Percentiles rank a stretch among this genome's conserved stretches.
Evolutionary conservation across 2,329 filamentous ascomycete species (phyloP).

Genomic region (Bipolaris bicolor): DNA sequence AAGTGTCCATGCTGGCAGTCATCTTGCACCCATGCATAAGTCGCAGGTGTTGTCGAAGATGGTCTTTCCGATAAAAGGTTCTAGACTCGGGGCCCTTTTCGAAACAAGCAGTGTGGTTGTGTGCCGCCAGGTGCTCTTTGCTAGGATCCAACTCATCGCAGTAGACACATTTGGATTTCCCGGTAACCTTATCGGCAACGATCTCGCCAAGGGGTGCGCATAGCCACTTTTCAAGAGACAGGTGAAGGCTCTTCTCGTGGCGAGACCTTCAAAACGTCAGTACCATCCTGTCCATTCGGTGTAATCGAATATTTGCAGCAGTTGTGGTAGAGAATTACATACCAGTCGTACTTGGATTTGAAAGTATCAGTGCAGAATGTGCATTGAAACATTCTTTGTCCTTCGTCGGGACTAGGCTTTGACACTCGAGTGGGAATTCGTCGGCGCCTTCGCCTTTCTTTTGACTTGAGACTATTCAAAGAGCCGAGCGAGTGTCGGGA

Average conservation of each 20-base stretch:
- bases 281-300: background rate
- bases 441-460: constrained; percentile 64
- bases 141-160: constrained; percentile 62
- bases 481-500: constrained; percentile 64
- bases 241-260: constrained; percentile 50
- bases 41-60: constrained; percentile 65
- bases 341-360: constrained; percentile 51
- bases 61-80: constrained; percentile 68
- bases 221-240: constrained; percentile 54
- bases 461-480: constrained; percentile 58
- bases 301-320: background rate
- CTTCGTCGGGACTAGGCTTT: constrained; percentile 31
- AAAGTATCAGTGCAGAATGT: constrained; percentile 50
- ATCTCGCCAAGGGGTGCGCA: constrained; percentile 65
- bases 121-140: constrained; percentile 62
- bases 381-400: constrained; percentile 43
- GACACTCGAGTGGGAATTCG: constrained; percentile 52
- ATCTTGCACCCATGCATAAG: constrained; percentile 68
- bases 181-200: constrained; percentile 63
- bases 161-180: constrained; percentile 64
- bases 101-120: constrained; percentile 68
- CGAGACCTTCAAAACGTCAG: constrained; percentile 44
- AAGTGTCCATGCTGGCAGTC: constrained; percentile 68
- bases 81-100: constrained; percentile 69
- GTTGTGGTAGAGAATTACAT: background rate